Percentiles rank a stretch among this genome's conserved stretches.
Conservation (phyloP, 148 eudicot genomes). For the Camellia lanceoleosa region DNA sequence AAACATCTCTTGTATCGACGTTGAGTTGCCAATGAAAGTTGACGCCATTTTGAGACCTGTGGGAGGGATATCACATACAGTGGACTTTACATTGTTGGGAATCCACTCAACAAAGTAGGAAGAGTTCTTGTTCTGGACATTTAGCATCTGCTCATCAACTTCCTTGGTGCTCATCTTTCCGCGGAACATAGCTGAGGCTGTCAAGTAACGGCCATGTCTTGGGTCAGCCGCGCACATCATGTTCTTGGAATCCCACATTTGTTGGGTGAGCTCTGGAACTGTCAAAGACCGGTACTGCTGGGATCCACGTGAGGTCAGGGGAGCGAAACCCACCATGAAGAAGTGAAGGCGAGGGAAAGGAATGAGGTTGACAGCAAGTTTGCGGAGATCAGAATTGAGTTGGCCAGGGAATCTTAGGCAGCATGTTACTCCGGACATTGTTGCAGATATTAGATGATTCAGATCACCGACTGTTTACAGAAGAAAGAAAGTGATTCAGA, state of each 20-base stretch:
- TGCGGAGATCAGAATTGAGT: conserved; percentile 68
- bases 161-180: conserved; percentile 94
- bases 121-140: conserved; percentile 82
- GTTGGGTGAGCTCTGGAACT: conserved; percentile 75
- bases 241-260: conserved; percentile 91
- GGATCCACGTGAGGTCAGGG: conserved; percentile 68
- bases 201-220: conserved; percentile 71
- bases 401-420: conserved; percentile 72
- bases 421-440: conserved; percentile 77
- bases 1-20: conserved; percentile 82
- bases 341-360: conserved; percentile 80
- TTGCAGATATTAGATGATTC: conserved; percentile 70
- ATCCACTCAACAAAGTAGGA: conserved; percentile 91
- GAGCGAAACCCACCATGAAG: conserved; percentile 84
- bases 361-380: conserved; percentile 66
- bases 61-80: conserved; percentile 75
- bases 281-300: conserved; percentile 58
- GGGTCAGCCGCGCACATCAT: conserved; percentile 96
- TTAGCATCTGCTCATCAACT: conserved; percentile 82
- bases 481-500: not conserved
- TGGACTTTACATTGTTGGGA: conserved; percentile 74
- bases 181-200: conserved; percentile 76
- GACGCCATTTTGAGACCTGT: conserved; percentile 76
- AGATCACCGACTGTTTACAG: conserved; percentile 55
- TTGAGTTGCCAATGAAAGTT: conserved; percentile 73